These are phyloP conservation scores for Gracilaria caudata DNA, from an alignment of 23 red algal genomes.

Conservation along the genomic window DNA sequence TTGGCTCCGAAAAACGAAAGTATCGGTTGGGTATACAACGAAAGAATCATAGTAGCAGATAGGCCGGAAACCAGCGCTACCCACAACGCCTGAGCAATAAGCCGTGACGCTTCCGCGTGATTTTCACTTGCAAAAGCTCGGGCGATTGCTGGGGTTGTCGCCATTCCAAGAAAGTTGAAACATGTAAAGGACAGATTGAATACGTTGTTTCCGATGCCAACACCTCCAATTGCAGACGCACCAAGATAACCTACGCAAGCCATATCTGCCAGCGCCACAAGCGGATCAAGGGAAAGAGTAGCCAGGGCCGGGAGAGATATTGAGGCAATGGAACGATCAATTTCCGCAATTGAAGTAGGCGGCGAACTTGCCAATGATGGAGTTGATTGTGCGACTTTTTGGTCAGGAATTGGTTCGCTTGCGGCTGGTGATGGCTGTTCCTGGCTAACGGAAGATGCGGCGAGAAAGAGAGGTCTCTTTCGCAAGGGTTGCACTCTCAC, in stretches of 20 bases:
- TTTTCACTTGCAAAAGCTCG: constrained; percentile 56
- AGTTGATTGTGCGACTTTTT: not conserved
- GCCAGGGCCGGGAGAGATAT: constrained; percentile 85
- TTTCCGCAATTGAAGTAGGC: not conserved
- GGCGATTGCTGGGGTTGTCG: constrained; percentile 81
- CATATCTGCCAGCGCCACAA: constrained; percentile 95
- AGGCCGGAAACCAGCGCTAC: constrained; percentile 76
- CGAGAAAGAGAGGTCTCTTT: not conserved
- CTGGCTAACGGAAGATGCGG: constrained; percentile 5
- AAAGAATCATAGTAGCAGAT: constrained; percentile 61
- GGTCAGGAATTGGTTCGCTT: not conserved
- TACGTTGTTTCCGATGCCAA: constrained; percentile 93
- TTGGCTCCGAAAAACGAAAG: constrained; percentile 87
- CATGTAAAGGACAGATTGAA: constrained; percentile 93
- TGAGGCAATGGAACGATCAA: constrained; percentile 52
- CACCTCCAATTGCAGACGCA: constrained; percentile 78
- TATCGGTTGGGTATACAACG: constrained; percentile 54
- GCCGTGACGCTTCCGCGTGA: constrained; percentile 62
- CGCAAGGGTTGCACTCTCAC: not conserved
- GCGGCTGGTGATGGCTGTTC: constrained; percentile 6
- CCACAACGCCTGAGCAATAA: constrained; percentile 89
- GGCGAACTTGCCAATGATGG: not conserved
- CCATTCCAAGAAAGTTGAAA: constrained; percentile 93
- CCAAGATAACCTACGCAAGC: constrained; percentile 86
- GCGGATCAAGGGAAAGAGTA: constrained; percentile 92